Evolutionary conservation across 257 asterid genomes (phyloP).

Genomic region (Knoxia roxburghii): DNA sequence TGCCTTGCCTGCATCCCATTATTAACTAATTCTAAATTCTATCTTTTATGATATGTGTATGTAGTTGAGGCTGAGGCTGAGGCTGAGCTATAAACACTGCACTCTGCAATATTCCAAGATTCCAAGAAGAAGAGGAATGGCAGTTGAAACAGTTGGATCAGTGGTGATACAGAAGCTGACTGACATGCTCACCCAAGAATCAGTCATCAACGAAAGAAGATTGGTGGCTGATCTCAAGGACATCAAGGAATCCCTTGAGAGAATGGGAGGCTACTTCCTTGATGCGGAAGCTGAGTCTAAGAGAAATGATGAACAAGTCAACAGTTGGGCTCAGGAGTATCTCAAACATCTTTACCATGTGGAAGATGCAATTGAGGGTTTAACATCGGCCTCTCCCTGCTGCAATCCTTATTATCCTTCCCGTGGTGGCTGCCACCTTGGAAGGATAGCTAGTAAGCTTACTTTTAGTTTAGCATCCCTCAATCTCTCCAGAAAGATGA

Average conservation of each 20-base stretch:
- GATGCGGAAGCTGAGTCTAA: conserved; percentile 5
- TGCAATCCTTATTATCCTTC: no score
- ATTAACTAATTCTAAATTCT: no score
- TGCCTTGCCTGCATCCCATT: no score
- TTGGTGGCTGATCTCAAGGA: conserved; percentile 7
- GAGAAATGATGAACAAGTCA: background rate
- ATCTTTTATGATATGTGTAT: no score
- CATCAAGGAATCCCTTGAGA: conserved; percentile 13
- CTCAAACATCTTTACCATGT: conserved; percentile 20
- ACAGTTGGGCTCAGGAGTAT: conserved; percentile 14
- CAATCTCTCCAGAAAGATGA: conserved; percentile 20
- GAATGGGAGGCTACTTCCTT: conserved; percentile 2
- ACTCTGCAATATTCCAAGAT: no score
- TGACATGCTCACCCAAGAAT: conserved; percentile 14
- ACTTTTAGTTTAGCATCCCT: conserved; percentile 11
- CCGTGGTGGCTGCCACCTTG: no score
- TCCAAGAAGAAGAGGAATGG: no score
- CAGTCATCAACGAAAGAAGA: conserved; percentile 3
- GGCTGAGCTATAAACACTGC: no score
- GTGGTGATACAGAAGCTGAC: conserved; percentile 28
- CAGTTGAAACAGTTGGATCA: conserved; percentile 17
- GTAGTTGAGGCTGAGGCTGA: no score
- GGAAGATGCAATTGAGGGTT: conserved; percentile 32
- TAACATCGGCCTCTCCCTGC: conserved; percentile 8
- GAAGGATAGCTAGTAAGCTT: conserved; percentile 9